Evolutionary conservation across 2,329 filamentous ascomycete genomes (phyloP).

Genomic region (Epichloe typhina): DNA sequence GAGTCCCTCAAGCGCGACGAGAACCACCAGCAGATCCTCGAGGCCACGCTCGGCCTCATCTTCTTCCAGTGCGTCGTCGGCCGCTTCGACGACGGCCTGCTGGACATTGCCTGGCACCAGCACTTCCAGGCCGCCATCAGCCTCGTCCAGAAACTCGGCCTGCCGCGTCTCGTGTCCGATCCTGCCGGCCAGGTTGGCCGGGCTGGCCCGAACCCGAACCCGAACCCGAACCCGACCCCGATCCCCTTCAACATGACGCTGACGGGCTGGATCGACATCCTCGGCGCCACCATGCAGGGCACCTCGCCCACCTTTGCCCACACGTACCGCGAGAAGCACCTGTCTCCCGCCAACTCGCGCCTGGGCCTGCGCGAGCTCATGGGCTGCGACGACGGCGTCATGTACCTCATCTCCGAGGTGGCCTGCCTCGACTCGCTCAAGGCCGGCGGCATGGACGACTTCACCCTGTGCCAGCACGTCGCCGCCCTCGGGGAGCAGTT

Average conservation of each 20-base stretch:
- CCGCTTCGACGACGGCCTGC: conserved; percentile 67
- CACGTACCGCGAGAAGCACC: conserved; percentile 89
- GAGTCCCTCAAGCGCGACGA: conserved; percentile 67
- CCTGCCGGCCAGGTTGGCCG: conserved; percentile 29
- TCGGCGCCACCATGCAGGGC: conserved; percentile 85
- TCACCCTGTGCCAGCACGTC: conserved; percentile 79
- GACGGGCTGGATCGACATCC: conserved; percentile 91
- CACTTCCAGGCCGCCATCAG: conserved; percentile 88
- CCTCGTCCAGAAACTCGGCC: conserved; percentile 72
- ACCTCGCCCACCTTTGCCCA: conserved; percentile 79
- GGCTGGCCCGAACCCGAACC: no score
- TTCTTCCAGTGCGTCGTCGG: conserved; percentile 93
- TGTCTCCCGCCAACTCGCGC: conserved; percentile 47
- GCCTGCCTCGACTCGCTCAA: conserved; percentile 89
- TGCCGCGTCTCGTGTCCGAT: conserved; percentile 54
- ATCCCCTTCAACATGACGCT: conserved; percentile 90
- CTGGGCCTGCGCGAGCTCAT: conserved; percentile 81
- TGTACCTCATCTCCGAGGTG: conserved; percentile 97
- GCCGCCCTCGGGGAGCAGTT: conserved; percentile 79
- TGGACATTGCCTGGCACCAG: conserved; percentile 92
- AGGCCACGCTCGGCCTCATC: conserved; percentile 87
- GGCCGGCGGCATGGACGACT: conserved; percentile 68
- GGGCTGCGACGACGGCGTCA: conserved; percentile 93
- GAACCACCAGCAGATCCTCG: conserved; percentile 76
- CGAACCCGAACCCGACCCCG: no score